Conservation (phyloP, 768 basidiomycete species). For the Fomitopsis pulvina region DNA sequence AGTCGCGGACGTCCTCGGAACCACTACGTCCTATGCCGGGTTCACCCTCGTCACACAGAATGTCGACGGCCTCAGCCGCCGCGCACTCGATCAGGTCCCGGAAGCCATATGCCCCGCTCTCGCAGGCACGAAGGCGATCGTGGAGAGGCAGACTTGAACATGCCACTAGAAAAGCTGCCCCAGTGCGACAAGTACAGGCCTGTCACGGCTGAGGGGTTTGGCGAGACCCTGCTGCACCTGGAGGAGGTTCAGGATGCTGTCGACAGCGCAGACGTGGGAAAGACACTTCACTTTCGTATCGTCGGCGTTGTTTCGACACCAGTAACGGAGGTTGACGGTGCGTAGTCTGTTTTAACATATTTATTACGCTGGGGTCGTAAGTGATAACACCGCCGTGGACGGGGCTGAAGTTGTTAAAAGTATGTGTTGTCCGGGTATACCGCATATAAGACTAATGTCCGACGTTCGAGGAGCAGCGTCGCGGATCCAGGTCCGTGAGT, state of each 20-base stretch:
- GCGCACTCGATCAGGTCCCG: constrained; percentile 26
- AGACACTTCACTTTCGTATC: too few species aligned
- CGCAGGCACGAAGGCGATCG: constrained; percentile 15
- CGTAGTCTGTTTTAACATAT: too few species aligned
- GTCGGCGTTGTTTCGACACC: too few species aligned
- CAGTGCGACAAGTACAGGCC: constrained; percentile 24
- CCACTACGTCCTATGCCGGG: constrained; percentile 32
- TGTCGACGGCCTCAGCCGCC: constrained; percentile 43
- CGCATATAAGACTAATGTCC: too few species aligned
- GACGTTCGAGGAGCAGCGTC: too few species aligned
- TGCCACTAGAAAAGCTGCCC: constrained; percentile 23
- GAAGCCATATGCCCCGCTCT: constrained; percentile 11
- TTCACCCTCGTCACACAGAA: constrained; percentile 56
- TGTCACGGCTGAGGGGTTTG: constrained; percentile 32
- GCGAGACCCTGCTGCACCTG: constrained; percentile 24
- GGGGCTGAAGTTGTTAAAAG: too few species aligned
- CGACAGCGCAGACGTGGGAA: constrained; percentile 24
- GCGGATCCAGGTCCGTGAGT: too few species aligned
- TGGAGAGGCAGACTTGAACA: constrained; percentile 15
- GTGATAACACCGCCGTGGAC: too few species aligned
- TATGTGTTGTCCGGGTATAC: too few species aligned
- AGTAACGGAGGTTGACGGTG: too few species aligned
- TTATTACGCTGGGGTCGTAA: too few species aligned
- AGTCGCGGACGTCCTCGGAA: constrained; percentile 33
- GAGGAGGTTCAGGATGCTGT: constrained; percentile 22